Base-by-base conservation (phyloP, 768 basidiomycete species). In the Kwoniella dendrophila region DNA sequence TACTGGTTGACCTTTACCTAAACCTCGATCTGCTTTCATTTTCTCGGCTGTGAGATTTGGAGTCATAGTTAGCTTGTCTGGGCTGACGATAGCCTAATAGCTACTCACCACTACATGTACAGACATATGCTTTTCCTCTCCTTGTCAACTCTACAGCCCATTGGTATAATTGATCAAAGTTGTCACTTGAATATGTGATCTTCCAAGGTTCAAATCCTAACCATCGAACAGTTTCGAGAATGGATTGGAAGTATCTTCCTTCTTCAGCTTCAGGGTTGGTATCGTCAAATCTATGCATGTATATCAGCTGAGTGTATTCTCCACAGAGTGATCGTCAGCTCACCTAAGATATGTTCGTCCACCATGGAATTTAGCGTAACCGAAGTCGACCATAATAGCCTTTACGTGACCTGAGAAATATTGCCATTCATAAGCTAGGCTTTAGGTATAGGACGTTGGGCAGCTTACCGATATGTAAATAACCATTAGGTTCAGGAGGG, bases 221-320 rank as follows among this genome's bases (percentile, higher is more conserved):
- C 96, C 96, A 99, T 66, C 94, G 84, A 34, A 98, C 85, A 72
- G 88, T 91, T 81, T 97, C 94, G 74, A 98, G 81, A 59, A 98
- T 97, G 63, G 90, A 95, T 77, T 95, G 94, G 69, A 98, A 98
- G 79, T 96, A 99, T 67, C 86, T 83, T 34, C 86, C 92, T 81
- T 99, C 96, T 78, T 99, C 96, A 60, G 92, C 92, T 80, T 96
- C 93, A 0, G 96, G 96, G 78, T 99, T 99, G 32, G 96, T 99
- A 79, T 99, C 96, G 76, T 99, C 96, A 72, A 90, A 99, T 56
- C 76, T 76, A 38, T n/a, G 3, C 6, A 3, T 32, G 44, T 32
- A 6, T 18, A 41, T 51, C 56, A 63, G 56, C 38, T 52, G 22
- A 0, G 5, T 44, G 36, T 8, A 3, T 41, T 12, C 29, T 33